These are phyloP conservation scores for Scytalidium sp. DNA, from an alignment of 2,329 filamentous ascomycete species.

Conservation along the genomic window DNA sequence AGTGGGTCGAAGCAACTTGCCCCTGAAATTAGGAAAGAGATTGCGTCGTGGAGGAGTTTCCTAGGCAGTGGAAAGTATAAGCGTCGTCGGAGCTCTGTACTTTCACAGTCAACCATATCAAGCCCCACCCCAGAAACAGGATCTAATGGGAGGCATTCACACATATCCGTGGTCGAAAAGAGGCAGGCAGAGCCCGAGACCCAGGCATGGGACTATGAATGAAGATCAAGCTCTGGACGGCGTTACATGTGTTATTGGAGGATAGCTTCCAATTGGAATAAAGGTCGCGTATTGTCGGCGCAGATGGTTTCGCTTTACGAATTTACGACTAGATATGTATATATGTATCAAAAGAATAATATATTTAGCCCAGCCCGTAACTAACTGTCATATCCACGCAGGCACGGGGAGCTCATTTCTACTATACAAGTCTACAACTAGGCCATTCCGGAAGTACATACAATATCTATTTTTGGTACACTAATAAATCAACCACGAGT, in stretches of 20 bases:
- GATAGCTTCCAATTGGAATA: neutral
- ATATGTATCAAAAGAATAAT: neutral
- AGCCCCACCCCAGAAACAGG: conserved; percentile 8
- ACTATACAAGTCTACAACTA: neutral
- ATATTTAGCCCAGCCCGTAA: neutral
- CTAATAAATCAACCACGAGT: no score
- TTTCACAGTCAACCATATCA: conserved; percentile 7
- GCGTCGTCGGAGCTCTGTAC: conserved; percentile 19
- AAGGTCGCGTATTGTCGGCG: neutral
- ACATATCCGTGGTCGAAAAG: no score
- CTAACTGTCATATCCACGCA: neutral
- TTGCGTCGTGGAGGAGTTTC: neutral
- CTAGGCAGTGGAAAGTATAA: conserved; percentile 1
- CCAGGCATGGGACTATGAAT: conserved; percentile 8
- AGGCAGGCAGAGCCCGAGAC: conserved; percentile 10
- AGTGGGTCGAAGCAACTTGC: neutral
- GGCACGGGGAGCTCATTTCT: neutral
- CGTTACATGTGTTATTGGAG: neutral
- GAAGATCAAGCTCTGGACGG: neutral
- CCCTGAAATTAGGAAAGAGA: neutral
- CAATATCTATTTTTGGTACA: no score
- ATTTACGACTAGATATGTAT: neutral
- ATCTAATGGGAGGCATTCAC: conserved; percentile 8
- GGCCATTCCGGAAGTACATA: neutral
- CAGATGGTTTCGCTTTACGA: neutral